phyloP scores from a whole-genome alignment of 139 green algal species.

The Microglena sp. region DNA sequence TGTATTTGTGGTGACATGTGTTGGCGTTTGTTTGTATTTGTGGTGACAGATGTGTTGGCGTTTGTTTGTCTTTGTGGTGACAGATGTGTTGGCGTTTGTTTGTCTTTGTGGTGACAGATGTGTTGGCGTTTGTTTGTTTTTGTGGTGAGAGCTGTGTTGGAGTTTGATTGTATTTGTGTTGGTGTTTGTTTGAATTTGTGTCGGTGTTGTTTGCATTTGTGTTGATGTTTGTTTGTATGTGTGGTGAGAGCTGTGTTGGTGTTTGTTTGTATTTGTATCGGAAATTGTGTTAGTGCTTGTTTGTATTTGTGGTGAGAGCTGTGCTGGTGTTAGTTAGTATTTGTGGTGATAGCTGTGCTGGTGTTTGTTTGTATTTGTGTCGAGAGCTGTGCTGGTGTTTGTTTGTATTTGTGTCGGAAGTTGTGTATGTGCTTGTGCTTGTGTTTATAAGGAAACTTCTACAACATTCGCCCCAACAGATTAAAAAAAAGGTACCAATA shows the following conservation, averaged over 20 bases:
- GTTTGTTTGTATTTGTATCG: not conserved
- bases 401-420: not conserved
- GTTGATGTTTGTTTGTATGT: not conserved
- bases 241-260: conserved; percentile 3
- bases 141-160: too few relatives aligned
- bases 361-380: conserved; percentile 1
- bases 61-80: too few relatives aligned
- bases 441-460: too few relatives aligned
- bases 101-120: too few relatives aligned
- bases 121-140: too few relatives aligned
- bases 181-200: too few relatives aligned
- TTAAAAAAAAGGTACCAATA: too few relatives aligned
- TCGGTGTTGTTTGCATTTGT: not conserved
- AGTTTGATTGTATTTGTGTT: too few relatives aligned
- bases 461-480: too few relatives aligned
- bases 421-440: not conserved
- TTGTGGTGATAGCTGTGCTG: conserved; percentile 1
- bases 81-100: too few relatives aligned
- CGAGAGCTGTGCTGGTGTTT: not conserved
- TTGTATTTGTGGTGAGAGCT: not conserved
- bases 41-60: too few relatives aligned
- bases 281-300: not conserved
- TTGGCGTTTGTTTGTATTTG: too few relatives aligned
- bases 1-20: not conserved
- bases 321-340: not conserved